Base-by-base conservation (phyloP, 75 land plant species). In the Isoetes taiwanensis region DNA sequence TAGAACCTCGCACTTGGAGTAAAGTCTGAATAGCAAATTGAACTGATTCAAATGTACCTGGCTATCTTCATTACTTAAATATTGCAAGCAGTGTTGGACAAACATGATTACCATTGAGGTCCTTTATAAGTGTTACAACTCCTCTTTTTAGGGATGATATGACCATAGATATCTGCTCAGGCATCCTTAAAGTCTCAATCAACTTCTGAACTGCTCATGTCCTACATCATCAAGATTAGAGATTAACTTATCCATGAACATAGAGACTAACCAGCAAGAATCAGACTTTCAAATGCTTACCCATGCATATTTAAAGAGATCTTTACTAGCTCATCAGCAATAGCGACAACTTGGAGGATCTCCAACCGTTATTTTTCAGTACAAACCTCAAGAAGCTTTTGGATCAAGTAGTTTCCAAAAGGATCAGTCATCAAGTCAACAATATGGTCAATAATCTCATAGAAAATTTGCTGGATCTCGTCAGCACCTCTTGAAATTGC, bases 341-440 rank as follows among this genome's bases (percentile, higher is more conserved):
- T 65, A 2, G 84, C 78, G 19, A 86, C 63, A 25, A 65, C 62
- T 35, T 46, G 43, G 50, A 86, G 68, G 31, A 86, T 77, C 57
- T 73, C 65, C 70, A 66, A 60, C 40, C 74, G 55, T 58, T 86
- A 84, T 8, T 67, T 69, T 55, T 80, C 81, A 68, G 34, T 67
- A 40, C 93, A 86, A 9, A 77, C 79, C 43, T 80, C 90, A 50
- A 86, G 48, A 32, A 86, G 75, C 74, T 77, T 84, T 57, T 86
- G 93, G 4, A 86, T 71, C 28, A 84, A 77, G 64, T 86, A 86
- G 59, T 86, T 86, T 25, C 90, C 93, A 73, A 86, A 84, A 9
- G 81, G 79, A 54, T 86, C 81, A 10, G 68, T 73, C 90, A 86
- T 86, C 20, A 86, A 73, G 33, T 84, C 84, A 34, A 72, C 64